Evolutionary conservation across 371 early-diverging fungal species (phyloP), one percentile per base, ranked within the genome.

Genomic region (Haplosporangium sp.): DNA sequence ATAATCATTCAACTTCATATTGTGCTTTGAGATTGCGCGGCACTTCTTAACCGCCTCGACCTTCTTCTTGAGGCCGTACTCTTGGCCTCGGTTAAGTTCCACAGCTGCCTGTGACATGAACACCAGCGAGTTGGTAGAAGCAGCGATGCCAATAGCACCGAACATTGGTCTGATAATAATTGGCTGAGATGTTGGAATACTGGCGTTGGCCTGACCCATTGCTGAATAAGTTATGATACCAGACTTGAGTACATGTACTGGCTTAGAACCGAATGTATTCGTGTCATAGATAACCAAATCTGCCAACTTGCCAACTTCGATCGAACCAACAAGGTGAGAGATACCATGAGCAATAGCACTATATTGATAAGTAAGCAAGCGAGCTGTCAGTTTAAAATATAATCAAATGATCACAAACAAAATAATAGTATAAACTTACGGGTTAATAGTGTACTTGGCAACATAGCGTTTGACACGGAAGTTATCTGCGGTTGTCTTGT

Each of bases 371-470:
- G 27, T 27, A 27, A 27, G 27, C 27, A 27, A 27, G 27, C 27
- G 27, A 27, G 27, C 27, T 27, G 27, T 27, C 1, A 27, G 27
- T 27, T 27, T 27, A 27, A 27, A 27, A 27, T 27, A 27, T 27
- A 27, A 27, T 27, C 27, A 27, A 27, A 27, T 27, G 27, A 27
- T 27, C 27, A 27, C 27, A 27, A 27, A 27, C 27, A 27, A 27
- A 27, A 27, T 27, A 27, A 27, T 27, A 27, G 27, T 27, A n/a
- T n/a, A 48, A 48, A 71, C 67, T 86, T 87, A 92, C 89, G 96
- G 96, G 76, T 97, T 97, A 83, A 97, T 95, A 7, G 98, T 97
- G 79, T 97, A 97, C 85, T 97, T 97, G 34, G 98, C 94, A 72
- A 97, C 89, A 81, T 96, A 97, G 15, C 98, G 88, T 69, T 88